phyloP scores from a whole-genome alignment of 345 rosid species.

The Camelina laxa region DNA sequence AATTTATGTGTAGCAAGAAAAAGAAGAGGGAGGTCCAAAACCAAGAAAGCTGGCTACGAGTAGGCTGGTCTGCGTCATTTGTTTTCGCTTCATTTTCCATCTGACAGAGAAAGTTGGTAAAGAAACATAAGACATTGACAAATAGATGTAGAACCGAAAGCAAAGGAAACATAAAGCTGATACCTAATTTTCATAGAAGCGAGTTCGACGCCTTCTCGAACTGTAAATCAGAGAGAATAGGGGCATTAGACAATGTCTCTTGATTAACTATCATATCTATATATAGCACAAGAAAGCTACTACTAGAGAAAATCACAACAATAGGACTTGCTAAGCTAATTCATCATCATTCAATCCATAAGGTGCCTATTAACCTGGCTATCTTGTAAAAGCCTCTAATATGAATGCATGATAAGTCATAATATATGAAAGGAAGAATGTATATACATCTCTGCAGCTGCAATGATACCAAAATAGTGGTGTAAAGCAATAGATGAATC shows the following conservation, averaged over 20 bases:
- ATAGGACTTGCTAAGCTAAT: constrained; percentile 7
- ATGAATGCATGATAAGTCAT: background rate
- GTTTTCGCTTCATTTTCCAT: constrained; percentile 17
- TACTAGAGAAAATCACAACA: background rate
- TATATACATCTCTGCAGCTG: background rate
- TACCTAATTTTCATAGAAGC: constrained; percentile 75
- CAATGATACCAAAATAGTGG: constrained; percentile 23
- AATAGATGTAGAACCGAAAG: background rate
- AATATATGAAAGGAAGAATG: constrained; percentile 7
- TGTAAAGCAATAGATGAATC: constrained; percentile 25
- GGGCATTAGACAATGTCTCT: constrained; percentile 15
- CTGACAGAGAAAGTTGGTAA: constrained; percentile 4
- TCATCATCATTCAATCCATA: constrained; percentile 1
- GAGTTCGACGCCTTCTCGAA: constrained; percentile 76
- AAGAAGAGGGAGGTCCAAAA: constrained; percentile 29
- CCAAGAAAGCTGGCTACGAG: constrained; percentile 38
- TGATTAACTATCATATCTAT: constrained; percentile 1
- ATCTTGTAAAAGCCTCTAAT: background rate
- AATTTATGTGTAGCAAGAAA: constrained; percentile 9
- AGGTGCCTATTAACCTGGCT: constrained; percentile 2
- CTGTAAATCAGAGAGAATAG: constrained; percentile 49
- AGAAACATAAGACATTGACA: background rate
- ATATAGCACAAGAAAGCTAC: constrained; percentile 26
- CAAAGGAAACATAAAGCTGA: background rate
- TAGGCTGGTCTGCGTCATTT: constrained; percentile 25